Evolutionary conservation across 495 filamentous ascomycete species (phyloP).

Genomic region (Monascus purpureus): DNA sequence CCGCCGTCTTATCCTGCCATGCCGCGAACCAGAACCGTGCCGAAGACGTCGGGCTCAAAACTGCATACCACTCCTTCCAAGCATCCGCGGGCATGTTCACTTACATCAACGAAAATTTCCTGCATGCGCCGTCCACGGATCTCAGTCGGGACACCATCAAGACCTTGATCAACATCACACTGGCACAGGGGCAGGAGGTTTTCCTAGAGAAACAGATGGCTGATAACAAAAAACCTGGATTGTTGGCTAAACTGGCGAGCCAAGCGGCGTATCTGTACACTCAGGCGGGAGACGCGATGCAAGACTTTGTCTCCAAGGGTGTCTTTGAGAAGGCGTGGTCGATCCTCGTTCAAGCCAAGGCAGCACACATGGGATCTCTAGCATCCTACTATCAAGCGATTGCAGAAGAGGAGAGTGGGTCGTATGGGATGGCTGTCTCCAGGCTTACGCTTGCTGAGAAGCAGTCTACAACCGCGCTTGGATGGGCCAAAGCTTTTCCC

Average conservation of each 20-base stretch:
- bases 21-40: slow-evolving; percentile 84
- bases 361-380: slow-evolving; percentile 67
- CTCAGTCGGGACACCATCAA: slow-evolving; percentile 91
- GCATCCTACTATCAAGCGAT: slow-evolving; percentile 92
- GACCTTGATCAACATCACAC: slow-evolving; percentile 79
- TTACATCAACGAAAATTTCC: slow-evolving; percentile 98
- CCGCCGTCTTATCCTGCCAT: slow-evolving; percentile 90
- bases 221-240: slow-evolving; percentile 83
- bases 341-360: slow-evolving; percentile 73
- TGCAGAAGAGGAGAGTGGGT: slow-evolving; percentile 75
- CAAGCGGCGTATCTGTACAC: slow-evolving; percentile 80
- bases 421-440: slow-evolving; percentile 76
- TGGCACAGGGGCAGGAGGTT: slow-evolving; percentile 92
- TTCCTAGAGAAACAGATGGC: slow-evolving; percentile 93
- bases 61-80: slow-evolving; percentile 95
- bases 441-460: slow-evolving; percentile 70
- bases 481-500: slow-evolving; percentile 69
- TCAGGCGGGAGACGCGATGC: slow-evolving; percentile 76
- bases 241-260: slow-evolving; percentile 83
- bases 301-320: slow-evolving; percentile 82
- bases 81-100: slow-evolving; percentile 98
- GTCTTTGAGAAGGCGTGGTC: slow-evolving; percentile 97
- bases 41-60: slow-evolving; percentile 87
- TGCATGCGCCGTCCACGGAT: slow-evolving; percentile 91
- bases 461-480: slow-evolving; percentile 58